Base-by-base conservation (phyloP, 352 stramenopile genomes). In the Phytophthora hybrid region DNA sequence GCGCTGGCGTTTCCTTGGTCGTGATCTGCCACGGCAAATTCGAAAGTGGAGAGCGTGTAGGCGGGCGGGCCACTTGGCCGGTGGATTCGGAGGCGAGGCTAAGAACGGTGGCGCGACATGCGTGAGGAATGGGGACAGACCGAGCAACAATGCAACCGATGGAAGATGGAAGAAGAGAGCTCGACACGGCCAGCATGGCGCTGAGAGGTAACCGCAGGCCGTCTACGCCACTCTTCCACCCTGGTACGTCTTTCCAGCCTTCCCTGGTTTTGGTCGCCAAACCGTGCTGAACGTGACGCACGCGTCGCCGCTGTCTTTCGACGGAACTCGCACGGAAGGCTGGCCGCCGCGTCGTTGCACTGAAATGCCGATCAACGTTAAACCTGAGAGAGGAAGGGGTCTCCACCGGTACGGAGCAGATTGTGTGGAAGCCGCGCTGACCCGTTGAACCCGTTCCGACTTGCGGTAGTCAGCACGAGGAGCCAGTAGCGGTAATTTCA, bases 21-120 rank as follows among this genome's bases (percentile, higher is more conserved):
- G 49, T 78, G 70, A 67, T 77, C 61, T 75, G 70, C 64, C 67
- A 72, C 66, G 68, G 67, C 67, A 74, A 78, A 77, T 73, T 79
- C 58, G 59, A 51, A 67, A 73, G 62, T 81, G 74, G 31, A 14
- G 21, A 55, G 32, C 52, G 47, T 26, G 23, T 26, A 10, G 37
- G 21, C 58, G 37, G 37, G 21, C 58, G 21, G 60, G 63, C 66
- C 37, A 73, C 49, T 77, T 72, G 54, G 52, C 63, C 29, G 32
- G 47, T 54, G 21, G 46, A 65, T 54, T 61, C 59, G 57, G 54
- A 51, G 68, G 49, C 59, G 53, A 53, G 49, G 58, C 57, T 73
- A 74, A 77, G 69, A 74, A 77, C 51, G 59, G 64, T 77, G 66
- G 62, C 55, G 73, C 55, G 73, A 70, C 54, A 69, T 74, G 62